These are phyloP conservation scores for Gaultheria prostrata DNA, from an alignment of 148 eudicot genomes.

Conservation along the genomic window DNA sequence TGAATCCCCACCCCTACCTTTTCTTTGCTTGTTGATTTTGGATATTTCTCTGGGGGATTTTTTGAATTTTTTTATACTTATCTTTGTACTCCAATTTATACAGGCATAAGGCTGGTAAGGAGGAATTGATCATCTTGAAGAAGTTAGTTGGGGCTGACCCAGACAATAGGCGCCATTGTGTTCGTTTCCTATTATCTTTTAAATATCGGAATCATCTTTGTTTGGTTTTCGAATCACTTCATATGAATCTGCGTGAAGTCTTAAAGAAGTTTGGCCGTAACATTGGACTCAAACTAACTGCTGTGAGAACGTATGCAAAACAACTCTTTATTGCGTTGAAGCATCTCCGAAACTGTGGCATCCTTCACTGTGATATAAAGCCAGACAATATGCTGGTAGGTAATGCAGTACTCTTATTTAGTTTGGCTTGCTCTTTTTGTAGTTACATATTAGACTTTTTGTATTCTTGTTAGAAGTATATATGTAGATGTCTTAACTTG, in stretches of 20 bases:
- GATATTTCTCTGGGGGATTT: not conserved
- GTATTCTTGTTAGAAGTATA: not conserved
- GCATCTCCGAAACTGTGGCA: slow-evolving; percentile 92
- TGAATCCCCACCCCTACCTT: slow-evolving; percentile 28
- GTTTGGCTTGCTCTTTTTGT: slow-evolving; percentile 7
- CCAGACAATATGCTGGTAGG: slow-evolving; percentile 99
- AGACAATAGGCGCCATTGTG: slow-evolving; percentile 89
- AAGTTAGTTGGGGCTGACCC: slow-evolving; percentile 94
- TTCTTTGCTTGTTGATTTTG: slow-evolving; percentile 35
- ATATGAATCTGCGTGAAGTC: slow-evolving; percentile 98
- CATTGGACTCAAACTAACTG: slow-evolving; percentile 97
- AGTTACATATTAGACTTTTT: not conserved
- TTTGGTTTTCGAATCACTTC: slow-evolving; percentile 98
- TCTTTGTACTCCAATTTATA: not conserved
- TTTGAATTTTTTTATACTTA: slow-evolving; percentile 40
- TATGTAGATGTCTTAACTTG: not conserved
- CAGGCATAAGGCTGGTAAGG: slow-evolving; percentile 96
- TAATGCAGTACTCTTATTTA: slow-evolving; percentile 6
- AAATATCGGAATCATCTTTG: slow-evolving; percentile 98
- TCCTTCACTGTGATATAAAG: slow-evolving; percentile 95
- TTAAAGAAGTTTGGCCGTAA: slow-evolving; percentile 99
- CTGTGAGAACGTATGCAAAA: slow-evolving; percentile 90
- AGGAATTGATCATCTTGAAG: slow-evolving; percentile 83
- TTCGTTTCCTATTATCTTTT: slow-evolving; percentile 88
- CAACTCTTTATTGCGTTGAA: slow-evolving; percentile 94